phyloP scores from a whole-genome alignment of 1,284 basidiomycete genomes.

The Leucocoprinus gongylophorus region DNA sequence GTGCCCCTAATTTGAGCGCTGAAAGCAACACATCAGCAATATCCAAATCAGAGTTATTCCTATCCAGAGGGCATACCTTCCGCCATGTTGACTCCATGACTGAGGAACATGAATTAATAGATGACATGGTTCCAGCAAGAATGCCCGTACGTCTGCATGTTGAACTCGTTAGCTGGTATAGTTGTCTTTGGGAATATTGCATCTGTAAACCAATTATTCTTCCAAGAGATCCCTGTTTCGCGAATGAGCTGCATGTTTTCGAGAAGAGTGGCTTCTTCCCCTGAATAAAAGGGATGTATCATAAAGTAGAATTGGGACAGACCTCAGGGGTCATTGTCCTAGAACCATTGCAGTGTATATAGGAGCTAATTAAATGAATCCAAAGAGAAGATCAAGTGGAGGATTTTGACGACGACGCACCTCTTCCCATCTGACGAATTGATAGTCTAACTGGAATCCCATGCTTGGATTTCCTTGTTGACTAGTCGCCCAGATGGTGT shows the following conservation, averaged over 20 bases:
- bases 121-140: neutral
- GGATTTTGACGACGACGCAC: slow-evolving; percentile 13
- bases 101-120: slow-evolving; percentile 5
- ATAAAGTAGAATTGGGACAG: neutral
- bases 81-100: slow-evolving; percentile 35
- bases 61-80: slow-evolving; percentile 23
- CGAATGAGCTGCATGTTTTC: slow-evolving; percentile 35
- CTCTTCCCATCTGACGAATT: slow-evolving; percentile 37
- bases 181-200: slow-evolving; percentile 29
- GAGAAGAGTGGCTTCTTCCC: slow-evolving; percentile 28
- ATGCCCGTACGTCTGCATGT: slow-evolving; percentile 25
- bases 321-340: slow-evolving; percentile 33
- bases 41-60: neutral
- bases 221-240: slow-evolving; percentile 34
- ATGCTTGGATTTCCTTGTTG: slow-evolving; percentile 27
- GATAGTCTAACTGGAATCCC: slow-evolving; percentile 36
- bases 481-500: slow-evolving; percentile 30
- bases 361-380: slow-evolving; percentile 23
- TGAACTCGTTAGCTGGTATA: slow-evolving; percentile 24
- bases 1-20: slow-evolving; percentile 37
- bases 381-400: neutral
- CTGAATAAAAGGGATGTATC: slow-evolving; percentile 16
- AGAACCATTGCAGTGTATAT: slow-evolving; percentile 33
- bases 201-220: slow-evolving; percentile 33
- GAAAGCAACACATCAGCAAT: neutral